Base-by-base conservation (phyloP, 208 protist genomes). In the Crithidia thermophila region DNA sequence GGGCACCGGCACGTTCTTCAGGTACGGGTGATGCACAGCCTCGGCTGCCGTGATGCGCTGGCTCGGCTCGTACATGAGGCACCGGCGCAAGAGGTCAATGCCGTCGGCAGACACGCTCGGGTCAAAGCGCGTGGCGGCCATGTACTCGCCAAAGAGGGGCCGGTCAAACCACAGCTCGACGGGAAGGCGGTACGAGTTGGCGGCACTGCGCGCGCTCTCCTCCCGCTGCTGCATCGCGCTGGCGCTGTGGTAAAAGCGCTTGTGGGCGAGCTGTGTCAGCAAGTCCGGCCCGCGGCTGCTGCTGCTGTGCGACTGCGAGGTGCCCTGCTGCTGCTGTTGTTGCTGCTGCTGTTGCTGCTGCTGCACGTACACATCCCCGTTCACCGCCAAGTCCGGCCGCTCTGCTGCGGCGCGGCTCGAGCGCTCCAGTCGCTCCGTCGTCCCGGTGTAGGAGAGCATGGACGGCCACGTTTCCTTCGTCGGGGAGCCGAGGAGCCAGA, bases 381-480 rank as follows among this genome's bases (percentile, higher is more conserved):
- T 43, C 5, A 68, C 25, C 39, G 34, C 33, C 36, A 75, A 23
- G 47, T 75, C 69, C 1, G 30, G 33, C n/a, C 69, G 60, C 53
- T 64, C 69, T 6, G 55, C 28, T 27, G 69, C 69, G 6, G 62
- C 55, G 1, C 61, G 69, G 16, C 52, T 31, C 27, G 69, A 47
- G n/a, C 85, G 57, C 52, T 79, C 49, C 0, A 96, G 39, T 3
- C 84, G 62, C 4, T 82, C 64, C 21, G 46, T 33, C 1, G 72
- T 75, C 2, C 76, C 79, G 7, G 91, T 90, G 64, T 93, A 94
- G 13, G 75, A 78, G 7, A 68, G 36, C 67, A 97, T 79, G 8
- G 78, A 98, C 36, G 95, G 94, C 98, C 98, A 99, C 39, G 74
- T 85, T 40, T 96, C 82, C 23, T 89, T 72, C 50, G 80, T 99